Base-by-base conservation (phyloP, 306 rosid genomes). In the Fragaria nilgerrensis region DNA sequence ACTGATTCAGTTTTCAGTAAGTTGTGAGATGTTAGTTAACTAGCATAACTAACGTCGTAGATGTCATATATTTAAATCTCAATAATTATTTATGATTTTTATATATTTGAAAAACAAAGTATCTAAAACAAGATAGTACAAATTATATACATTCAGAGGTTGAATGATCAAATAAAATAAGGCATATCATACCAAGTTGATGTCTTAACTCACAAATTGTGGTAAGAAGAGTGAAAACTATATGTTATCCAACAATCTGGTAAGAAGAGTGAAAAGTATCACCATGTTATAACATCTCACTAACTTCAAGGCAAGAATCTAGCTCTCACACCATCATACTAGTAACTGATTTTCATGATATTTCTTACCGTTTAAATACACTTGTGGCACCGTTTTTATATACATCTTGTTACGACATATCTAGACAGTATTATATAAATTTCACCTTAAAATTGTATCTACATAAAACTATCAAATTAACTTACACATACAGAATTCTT, bases 11-110 rank as follows among this genome's bases (percentile, higher is more conserved):
- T 44, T 10, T 0, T 2, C 0, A 11, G 14, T 2, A 1, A 44
- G 0, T 0, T 10, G 0, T 11, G 0, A 10, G 1, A 0, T 44
- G 48, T 11, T 44, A 0, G 48, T 44, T 11, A 44, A 3, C 3
- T 44, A 2, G 0, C 0, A 0, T 44, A 44, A 0, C 0, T 44
- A 0, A 44, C 0, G 0, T 0, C 9, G 45, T 43, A 7, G 2
- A 43, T 43, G 2, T 43, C 11, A 41, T 41, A 37, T 37, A 6
- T 37, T 37, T 0, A 37, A 37, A 37, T 37, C 7, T 37, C 41
- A 37, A 6, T 37, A 5, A 5, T 1, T 29, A 29, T 29, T 29
- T 29, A 29, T 29, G 45, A 41, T 41, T 9, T 43, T 43, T 0
- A 43, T 43, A 9, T 43, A 8, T 8, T 43, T 43, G 0, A 9